Conservation (phyloP, 225 moss, liverwort and hornwort species). For the Marchantia paleacea region DNA sequence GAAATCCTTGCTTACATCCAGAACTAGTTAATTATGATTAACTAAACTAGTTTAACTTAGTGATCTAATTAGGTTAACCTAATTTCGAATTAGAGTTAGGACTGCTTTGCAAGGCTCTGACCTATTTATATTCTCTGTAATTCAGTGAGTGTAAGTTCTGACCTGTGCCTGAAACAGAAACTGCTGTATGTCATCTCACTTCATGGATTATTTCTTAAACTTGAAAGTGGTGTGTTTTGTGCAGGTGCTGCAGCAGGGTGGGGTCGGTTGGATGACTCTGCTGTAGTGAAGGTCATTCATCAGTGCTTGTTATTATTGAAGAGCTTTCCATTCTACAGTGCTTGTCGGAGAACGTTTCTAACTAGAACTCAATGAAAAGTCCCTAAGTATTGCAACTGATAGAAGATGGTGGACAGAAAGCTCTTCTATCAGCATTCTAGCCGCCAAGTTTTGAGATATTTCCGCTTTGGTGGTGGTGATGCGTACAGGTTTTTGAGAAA, state of each 20-base stretch:
- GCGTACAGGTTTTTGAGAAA: conserved; percentile 70
- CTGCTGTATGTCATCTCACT: too few relatives aligned
- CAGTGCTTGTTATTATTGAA: background rate
- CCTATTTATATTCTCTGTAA: too few relatives aligned
- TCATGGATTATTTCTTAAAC: background rate
- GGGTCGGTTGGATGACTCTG: conserved; percentile 84
- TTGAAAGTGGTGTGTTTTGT: background rate
- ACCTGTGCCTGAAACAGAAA: too few relatives aligned
- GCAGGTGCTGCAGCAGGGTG: conserved; percentile 78
- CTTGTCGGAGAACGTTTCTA: background rate
- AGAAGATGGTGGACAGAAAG: background rate
- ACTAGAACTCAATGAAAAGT: background rate
- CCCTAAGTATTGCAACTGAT: background rate
- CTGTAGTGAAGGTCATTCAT: conserved; percentile 72
- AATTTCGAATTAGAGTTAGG: too few relatives aligned
- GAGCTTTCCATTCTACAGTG: background rate
- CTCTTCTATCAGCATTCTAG: background rate
- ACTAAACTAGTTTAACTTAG: too few relatives aligned
- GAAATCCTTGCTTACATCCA: too few relatives aligned
- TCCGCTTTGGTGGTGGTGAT: background rate
- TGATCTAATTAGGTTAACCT: too few relatives aligned
- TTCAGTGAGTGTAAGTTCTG: too few relatives aligned
- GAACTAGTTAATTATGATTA: too few relatives aligned
- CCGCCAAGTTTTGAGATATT: background rate
- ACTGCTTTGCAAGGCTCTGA: too few relatives aligned